Percentiles rank a stretch among this genome's conserved stretches.
These are phyloP conservation scores for Arthrocladium fulminans DNA, from an alignment of 2,329 filamentous ascomycete species.

Conservation along the genomic window DNA sequence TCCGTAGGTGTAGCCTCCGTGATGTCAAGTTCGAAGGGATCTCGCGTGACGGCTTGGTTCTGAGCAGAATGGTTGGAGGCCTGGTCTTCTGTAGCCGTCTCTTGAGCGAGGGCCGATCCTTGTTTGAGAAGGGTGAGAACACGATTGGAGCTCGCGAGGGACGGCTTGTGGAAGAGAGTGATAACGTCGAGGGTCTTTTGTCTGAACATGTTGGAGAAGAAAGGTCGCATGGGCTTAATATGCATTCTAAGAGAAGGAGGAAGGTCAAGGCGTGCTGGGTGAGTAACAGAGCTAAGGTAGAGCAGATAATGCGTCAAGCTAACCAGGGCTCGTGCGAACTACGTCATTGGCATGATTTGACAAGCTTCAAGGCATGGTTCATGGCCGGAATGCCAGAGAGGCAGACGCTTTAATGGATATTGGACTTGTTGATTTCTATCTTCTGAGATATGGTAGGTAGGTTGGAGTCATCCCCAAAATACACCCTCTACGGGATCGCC, in stretches of 20 bases:
- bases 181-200: conserved; percentile 79
- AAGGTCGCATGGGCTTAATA: conserved; percentile 12
- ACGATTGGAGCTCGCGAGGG: conserved; percentile 60
- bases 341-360: background rate
- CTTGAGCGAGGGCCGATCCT: conserved; percentile 59
- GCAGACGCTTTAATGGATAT: too few species aligned
- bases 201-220: conserved; percentile 39
- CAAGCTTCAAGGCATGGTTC: too few species aligned
- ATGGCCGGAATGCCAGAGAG: too few species aligned
- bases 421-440: too few species aligned
- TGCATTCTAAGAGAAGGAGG: background rate
- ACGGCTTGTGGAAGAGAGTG: conserved; percentile 89
- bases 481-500: too few species aligned
- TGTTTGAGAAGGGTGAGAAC: conserved; percentile 73
- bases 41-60: conserved; percentile 45
- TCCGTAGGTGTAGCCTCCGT: conserved; percentile 70
- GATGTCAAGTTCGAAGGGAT: conserved; percentile 78
- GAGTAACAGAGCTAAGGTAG: background rate
- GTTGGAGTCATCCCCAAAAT: too few species aligned
- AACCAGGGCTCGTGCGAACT: too few species aligned
- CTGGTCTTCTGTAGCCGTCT: conserved; percentile 64
- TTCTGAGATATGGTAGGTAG: too few species aligned
- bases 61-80: conserved; percentile 58
- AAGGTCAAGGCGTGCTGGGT: background rate
- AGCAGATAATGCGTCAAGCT: too few species aligned